Evolutionary conservation across 441 rosid species (phyloP), one percentile per base, ranked within the genome.

Genomic region (Omphalea diandra): DNA sequence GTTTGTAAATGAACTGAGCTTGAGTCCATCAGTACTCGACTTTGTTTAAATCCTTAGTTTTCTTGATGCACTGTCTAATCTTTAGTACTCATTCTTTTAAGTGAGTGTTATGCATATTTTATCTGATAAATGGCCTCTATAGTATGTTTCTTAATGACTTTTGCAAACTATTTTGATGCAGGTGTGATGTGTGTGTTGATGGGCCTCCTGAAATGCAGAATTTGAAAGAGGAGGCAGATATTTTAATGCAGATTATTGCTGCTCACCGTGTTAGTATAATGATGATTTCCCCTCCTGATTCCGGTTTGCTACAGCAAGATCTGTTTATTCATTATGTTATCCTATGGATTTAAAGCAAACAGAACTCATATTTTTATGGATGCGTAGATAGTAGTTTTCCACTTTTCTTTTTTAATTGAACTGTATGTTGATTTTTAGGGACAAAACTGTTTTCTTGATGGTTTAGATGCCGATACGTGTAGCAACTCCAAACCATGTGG

Each of bases 151-250:
- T 65, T 71, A 40, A 44, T 49, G 29, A 69, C 26, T 55, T 31
- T 26, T 60, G 35, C 62, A 29, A 56, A 53, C 50, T 77, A 35
- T 43, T 57, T 65, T 67, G 69, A 50, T 64, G 71, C 87, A 91
- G 97, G 84, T 94, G 98, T 61, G 98, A 94, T 76, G 82, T 87
- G 66, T 94, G 98, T 75, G 81, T 77, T 63, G 36, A 79, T 46
- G 96, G 93, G 71, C 86, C 94, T 63, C 93, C 97, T 27, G 74
- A 82, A 65, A 79, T 60, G 81, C 84, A 83, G 70, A 80, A 91
- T 76, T 70, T 87, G 75, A 85, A 76, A 79, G 94, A 87, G 80
- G 93, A 91, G 75, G 90, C 90, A 46, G 77, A 75, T 63, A 73
- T 81, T 66, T 81, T 91, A 57, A 75, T 94, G 89, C 91, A 91